Conservation (phyloP, 1,139 yeast genomes). For the Pneumocystis sp. region DNA sequence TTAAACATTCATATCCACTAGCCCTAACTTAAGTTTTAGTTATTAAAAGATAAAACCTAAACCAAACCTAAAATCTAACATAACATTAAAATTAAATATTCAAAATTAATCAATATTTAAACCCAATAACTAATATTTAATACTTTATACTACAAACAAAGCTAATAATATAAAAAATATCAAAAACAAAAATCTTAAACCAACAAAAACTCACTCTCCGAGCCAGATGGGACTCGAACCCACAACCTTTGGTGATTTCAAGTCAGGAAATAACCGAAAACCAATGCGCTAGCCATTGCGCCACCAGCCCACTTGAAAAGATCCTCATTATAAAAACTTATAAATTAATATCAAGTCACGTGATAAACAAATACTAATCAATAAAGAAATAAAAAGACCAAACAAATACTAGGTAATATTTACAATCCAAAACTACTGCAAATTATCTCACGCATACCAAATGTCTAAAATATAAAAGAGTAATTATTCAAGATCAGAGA, state of each 20-base stretch:
- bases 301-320: neutral
- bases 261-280: neutral
- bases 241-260: neutral
- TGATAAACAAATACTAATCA: neutral
- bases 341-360: neutral
- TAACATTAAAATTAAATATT: too few relatives aligned
- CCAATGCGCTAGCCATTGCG: conserved; percentile 1
- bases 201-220: neutral
- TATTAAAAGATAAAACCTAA: too few relatives aligned
- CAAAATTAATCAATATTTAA: too few relatives aligned
- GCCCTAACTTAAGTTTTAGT: too few relatives aligned
- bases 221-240: conserved; percentile 1
- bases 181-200: too few relatives aligned
- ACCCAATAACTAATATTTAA: too few relatives aligned
- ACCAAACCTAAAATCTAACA: too few relatives aligned
- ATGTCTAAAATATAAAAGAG: neutral
- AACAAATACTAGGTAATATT: neutral
- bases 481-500: neutral
- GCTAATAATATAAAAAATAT: too few relatives aligned
- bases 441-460: neutral
- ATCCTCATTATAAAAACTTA: neutral
- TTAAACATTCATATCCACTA: too few relatives aligned
- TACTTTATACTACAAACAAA: too few relatives aligned
- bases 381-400: neutral
- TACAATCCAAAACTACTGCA: neutral